A percentile compares a stretch with the other conserved stretches of the same genome.
Evolutionary conservation across 179 eudicot genomes (phyloP).

Genomic region (Pouteria campechiana): DNA sequence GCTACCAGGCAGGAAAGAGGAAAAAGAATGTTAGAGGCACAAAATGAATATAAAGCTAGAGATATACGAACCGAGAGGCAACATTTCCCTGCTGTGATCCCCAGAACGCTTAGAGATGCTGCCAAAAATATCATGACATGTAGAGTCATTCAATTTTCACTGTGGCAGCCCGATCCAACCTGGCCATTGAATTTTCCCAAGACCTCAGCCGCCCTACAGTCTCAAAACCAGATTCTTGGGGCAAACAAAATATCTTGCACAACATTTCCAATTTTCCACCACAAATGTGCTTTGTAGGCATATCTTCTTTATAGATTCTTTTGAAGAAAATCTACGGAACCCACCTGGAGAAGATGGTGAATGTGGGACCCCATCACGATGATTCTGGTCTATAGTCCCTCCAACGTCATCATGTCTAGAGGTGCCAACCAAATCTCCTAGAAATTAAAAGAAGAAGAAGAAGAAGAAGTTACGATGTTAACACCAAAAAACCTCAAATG

Average conservation of each 20-base stretch:
- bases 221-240: constrained; percentile 51
- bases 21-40: constrained; percentile 41
- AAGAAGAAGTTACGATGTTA: too few relatives aligned
- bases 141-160: constrained; percentile 59
- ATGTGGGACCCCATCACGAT: constrained; percentile 55
- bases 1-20: constrained; percentile 52
- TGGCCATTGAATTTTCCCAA: constrained; percentile 70
- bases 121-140: constrained; percentile 47
- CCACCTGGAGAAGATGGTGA: constrained; percentile 99
- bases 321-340: constrained; percentile 93
- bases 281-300: constrained; percentile 60
- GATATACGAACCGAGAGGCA: constrained; percentile 82
- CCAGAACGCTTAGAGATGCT: constrained; percentile 54
- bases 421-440: constrained; percentile 87
- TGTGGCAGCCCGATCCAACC: constrained; percentile 58
- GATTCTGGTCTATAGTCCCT: constrained; percentile 51
- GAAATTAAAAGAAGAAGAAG: constrained; percentile 2
- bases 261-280: constrained; percentile 61
- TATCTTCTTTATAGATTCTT: constrained; percentile 95
- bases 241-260: constrained; percentile 72
- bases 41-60: constrained; percentile 67
- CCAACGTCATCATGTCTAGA: constrained; percentile 65
- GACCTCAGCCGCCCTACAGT: constrained; percentile 85
- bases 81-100: constrained; percentile 39
- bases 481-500: too few relatives aligned